phyloP scores from a whole-genome alignment of 1,139 yeast species.

The Geotrichum aggregatum region DNA sequence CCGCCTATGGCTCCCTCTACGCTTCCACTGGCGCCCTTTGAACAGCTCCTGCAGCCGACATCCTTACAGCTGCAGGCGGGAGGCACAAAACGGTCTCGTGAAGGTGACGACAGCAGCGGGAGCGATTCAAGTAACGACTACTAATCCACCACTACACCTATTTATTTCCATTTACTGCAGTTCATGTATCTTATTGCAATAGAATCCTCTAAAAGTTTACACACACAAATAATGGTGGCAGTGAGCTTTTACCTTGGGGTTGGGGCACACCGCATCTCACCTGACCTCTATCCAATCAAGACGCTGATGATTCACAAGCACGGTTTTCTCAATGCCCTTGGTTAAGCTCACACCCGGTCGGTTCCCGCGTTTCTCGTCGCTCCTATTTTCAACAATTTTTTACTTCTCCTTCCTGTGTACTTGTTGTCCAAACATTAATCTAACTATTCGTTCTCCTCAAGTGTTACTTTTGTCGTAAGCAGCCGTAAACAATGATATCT shows the following conservation, averaged over 20 bases:
- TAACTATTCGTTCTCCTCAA: not conserved
- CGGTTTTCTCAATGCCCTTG: not conserved
- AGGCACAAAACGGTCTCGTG: conserved; percentile 23
- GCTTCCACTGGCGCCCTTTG: conserved; percentile 26
- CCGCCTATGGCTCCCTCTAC: conserved; percentile 22
- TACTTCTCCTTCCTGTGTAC: conserved; percentile 6
- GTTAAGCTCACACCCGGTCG: not conserved
- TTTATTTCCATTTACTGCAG: conserved; percentile 2
- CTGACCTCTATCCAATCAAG: conserved; percentile 20
- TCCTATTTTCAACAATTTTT: not conserved
- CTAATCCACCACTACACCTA: conserved; percentile 3
- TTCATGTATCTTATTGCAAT: not conserved
- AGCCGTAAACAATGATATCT: conserved; percentile 4
- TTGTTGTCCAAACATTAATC: not conserved
- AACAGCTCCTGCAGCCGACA: conserved; percentile 18
- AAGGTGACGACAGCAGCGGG: conserved; percentile 12
- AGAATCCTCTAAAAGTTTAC: not conserved
- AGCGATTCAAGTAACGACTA: conserved; percentile 8
- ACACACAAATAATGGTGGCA: no score
- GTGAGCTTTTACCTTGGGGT: no score
- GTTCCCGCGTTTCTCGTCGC: not conserved
- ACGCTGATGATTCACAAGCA: conserved; percentile 20
- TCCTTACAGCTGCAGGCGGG: not conserved
- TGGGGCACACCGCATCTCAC: not conserved
- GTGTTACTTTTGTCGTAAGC: not conserved